These are phyloP conservation scores for Fraxinus latifolia DNA, from an alignment of 305 asterid species.

Conservation along the genomic window DNA sequence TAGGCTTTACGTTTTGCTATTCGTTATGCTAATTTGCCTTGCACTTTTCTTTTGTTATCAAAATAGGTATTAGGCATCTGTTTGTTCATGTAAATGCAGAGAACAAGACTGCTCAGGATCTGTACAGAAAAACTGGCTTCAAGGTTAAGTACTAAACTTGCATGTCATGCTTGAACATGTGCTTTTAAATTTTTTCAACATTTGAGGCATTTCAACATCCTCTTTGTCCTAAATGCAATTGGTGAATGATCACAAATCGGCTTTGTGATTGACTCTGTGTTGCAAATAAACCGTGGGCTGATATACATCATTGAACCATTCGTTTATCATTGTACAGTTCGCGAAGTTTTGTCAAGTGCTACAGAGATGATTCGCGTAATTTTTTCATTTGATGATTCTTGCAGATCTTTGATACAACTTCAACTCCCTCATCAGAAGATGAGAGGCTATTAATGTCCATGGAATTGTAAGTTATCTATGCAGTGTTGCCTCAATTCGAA, in stretches of 20 bases:
- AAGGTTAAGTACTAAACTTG: slow-evolving; percentile 43
- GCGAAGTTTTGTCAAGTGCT: background rate
- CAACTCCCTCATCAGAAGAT: slow-evolving; percentile 42
- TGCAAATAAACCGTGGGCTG: background rate
- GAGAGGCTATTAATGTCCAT: slow-evolving; percentile 62
- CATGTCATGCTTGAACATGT: background rate
- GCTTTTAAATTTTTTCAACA: background rate
- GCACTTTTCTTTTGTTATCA: background rate
- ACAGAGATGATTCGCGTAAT: slow-evolving; percentile 7
- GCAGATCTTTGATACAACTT: slow-evolving; percentile 62
- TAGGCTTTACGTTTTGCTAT: slow-evolving; percentile 6
- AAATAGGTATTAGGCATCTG: slow-evolving; percentile 66
- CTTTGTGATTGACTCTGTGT: background rate
- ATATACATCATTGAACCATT: background rate
- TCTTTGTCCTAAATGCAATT: background rate
- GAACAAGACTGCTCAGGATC: slow-evolving; percentile 72
- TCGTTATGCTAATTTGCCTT: slow-evolving; percentile 48
- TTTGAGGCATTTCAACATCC: background rate
- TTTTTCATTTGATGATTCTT: slow-evolving; percentile 9
- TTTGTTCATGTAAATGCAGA: slow-evolving; percentile 81
- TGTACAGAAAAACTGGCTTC: slow-evolving; percentile 71
- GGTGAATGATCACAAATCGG: background rate
- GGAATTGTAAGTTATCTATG: slow-evolving; percentile 37
- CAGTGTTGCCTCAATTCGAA: slow-evolving; percentile 9
- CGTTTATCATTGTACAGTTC: background rate